Evolutionary conservation across 306 rosid species (phyloP).

Genomic region (Luffa acutangula): DNA sequence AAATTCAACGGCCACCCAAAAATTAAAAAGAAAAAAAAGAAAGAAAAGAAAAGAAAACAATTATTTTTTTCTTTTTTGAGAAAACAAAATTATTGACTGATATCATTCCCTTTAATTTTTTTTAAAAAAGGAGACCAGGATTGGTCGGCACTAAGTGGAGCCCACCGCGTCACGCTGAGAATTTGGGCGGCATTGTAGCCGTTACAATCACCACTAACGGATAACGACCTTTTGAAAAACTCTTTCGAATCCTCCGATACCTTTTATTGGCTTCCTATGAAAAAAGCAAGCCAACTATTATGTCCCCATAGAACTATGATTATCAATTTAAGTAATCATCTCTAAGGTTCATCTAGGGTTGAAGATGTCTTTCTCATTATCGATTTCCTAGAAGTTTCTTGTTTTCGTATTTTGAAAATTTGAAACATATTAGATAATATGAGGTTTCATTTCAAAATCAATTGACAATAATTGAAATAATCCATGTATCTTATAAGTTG

Average conservation of each 20-base stretch:
- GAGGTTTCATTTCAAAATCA: no score
- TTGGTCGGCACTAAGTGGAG: background rate
- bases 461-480: no score
- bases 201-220: background rate
- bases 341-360: background rate
- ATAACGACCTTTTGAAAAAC: conserved; percentile 10
- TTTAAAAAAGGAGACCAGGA: background rate
- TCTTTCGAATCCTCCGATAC: background rate
- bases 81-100: background rate
- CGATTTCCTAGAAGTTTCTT: background rate
- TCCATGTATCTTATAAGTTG: no score
- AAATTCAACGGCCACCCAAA: background rate
- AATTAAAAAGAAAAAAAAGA: background rate
- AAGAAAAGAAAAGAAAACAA: background rate
- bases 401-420: background rate
- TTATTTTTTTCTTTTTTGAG: no score
- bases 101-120: background rate
- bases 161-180: background rate
- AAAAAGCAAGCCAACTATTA: background rate
- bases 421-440: no score
- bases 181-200: background rate
- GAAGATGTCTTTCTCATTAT: background rate
- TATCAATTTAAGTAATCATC: background rate
- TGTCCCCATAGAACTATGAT: background rate
- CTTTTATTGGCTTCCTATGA: background rate